Evolutionary conservation across 371 early-diverging fungal genomes (phyloP).

Genomic region (Mucor irregularis): DNA sequence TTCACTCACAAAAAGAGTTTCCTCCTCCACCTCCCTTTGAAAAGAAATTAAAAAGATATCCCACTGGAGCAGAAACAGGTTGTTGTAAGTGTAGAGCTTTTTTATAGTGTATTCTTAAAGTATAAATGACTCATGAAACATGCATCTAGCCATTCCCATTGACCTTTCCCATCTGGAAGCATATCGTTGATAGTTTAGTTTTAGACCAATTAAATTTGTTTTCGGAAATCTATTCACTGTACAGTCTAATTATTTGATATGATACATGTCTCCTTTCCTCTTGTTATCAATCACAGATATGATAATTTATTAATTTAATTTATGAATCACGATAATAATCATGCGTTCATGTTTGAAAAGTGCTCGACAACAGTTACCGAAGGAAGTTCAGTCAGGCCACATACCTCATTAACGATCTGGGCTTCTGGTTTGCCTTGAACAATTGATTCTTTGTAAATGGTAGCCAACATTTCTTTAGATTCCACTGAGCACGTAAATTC

Average conservation of each 20-base stretch:
- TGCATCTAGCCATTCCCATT: conserved; percentile 35
- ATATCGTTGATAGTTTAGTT: conserved; percentile 3
- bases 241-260: no score
- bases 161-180: conserved; percentile 42
- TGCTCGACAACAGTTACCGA: background rate
- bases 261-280: no score
- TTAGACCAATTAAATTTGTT: background rate
- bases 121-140: background rate
- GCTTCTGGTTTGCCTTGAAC: conserved; percentile 6
- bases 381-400: background rate
- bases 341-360: no score
- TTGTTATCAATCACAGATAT: background rate
- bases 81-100: conserved; percentile 36
- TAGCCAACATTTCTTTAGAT: conserved; percentile 13
- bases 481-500: conserved; percentile 7
- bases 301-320: no score
- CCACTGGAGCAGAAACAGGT: conserved; percentile 50
- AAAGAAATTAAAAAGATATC: conserved; percentile 43
- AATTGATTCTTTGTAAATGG: conserved; percentile 12
- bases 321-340: no score
- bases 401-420: no score
- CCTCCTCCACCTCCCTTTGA: conserved; percentile 53
- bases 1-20: conserved; percentile 48
- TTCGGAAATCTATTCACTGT: no score
- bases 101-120: background rate